Base-by-base conservation (phyloP, 2,329 filamentous ascomycete species). In the Didymella keratinophila region DNA sequence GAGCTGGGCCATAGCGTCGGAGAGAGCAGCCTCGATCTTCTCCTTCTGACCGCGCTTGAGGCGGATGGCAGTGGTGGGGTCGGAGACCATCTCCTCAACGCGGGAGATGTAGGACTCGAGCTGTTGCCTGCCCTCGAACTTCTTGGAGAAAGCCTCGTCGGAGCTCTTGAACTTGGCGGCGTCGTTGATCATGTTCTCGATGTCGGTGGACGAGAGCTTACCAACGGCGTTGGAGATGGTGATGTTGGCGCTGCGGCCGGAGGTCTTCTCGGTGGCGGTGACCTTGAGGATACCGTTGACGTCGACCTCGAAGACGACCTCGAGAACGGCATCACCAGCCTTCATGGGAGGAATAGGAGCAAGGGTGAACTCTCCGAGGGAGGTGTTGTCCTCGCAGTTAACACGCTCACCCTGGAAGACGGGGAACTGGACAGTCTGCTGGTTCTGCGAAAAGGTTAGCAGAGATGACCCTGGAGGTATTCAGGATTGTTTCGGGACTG, bases 261-360 rank as follows among this genome's bases (percentile, higher is more conserved):
- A 97, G 71, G 92, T 94, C 89, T 99, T 99, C 88, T 99, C 95
- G 46, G 94, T 97, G 70, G 95, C 95, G 65, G 94, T 98, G 76
- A 98, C 95, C 89, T 99, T 99, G 69, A 99, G 89, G 80, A 97
- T 97, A 89, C 95, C 95, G 86, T 99, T 99, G 87, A 97, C 95
- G 72, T 99, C 95, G 77, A 99, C 95, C 85, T 99, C 95, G 83
- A 99, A 98, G 80, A 98, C 93, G 71, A 94, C 91, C 84, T 99
- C 95, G 44, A 99, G 90, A 68, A 96, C 93, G 71, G 95, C 91
- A 79, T 99, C 95, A 79, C 95, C 94, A 76, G 95, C 94, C 76
- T 89, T 89, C 92, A 97, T 89, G 7, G 85, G 85, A 81, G 84
- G 93, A 81, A 85, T 94, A 44, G 94, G 95, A 71, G 93, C 90